phyloP scores from a whole-genome alignment of 495 filamentous ascomycete genomes.

The Aspergillus steynii region DNA sequence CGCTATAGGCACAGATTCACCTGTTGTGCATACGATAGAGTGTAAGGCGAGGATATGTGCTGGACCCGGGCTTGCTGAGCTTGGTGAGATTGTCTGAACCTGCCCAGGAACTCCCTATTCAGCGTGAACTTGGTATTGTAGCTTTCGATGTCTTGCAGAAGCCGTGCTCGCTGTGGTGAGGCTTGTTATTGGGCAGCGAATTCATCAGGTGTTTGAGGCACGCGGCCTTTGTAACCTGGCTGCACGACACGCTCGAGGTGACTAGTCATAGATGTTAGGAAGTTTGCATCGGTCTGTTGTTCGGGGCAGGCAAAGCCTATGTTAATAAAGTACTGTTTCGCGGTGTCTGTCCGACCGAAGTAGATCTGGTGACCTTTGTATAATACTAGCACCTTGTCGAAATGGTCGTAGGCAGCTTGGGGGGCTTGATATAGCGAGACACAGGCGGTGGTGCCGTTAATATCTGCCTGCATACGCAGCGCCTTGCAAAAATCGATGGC shows the following conservation, averaged over 20 bases:
- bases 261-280: constrained; percentile 74
- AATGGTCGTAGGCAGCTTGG: constrained; percentile 74
- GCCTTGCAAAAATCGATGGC: constrained; percentile 75
- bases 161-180: constrained; percentile 49
- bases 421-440: constrained; percentile 87
- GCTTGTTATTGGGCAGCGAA: constrained; percentile 64
- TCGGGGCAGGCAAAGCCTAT: constrained; percentile 65
- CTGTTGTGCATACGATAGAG: constrained; percentile 46
- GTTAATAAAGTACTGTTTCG: constrained; percentile 61
- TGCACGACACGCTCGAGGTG: constrained; percentile 63
- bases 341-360: constrained; percentile 61
- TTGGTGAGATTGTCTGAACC: constrained; percentile 41
- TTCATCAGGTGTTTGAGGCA: constrained; percentile 71
- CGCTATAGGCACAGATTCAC: constrained; percentile 51
- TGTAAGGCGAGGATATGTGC: constrained; percentile 42
- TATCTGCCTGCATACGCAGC: constrained; percentile 71
- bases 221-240: constrained; percentile 62
- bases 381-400: constrained; percentile 63
- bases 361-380: constrained; percentile 70
- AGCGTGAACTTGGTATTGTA: constrained; percentile 48
- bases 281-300: constrained; percentile 69
- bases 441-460: constrained; percentile 74
- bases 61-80: constrained; percentile 46
- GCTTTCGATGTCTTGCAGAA: constrained; percentile 56
- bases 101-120: constrained; percentile 38